Conservation (phyloP, 352 stramenopile species). For the Globisporangium alternatum region DNA sequence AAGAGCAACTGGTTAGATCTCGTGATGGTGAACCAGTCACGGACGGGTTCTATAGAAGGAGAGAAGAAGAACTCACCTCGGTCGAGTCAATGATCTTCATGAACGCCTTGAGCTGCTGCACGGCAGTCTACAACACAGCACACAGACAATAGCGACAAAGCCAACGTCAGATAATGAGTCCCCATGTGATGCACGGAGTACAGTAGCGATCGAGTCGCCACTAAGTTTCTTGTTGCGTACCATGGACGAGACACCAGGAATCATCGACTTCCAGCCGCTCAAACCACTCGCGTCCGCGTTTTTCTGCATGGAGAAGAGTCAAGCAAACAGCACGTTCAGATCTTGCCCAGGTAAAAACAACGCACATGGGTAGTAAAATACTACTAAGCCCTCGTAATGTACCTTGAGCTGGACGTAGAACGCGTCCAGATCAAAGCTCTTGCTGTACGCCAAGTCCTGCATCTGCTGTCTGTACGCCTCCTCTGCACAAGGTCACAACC, state of each 20-base stretch:
- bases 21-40: not conserved
- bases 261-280: constrained; percentile 78
- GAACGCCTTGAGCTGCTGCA: constrained; percentile 84
- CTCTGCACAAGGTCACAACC: constrained; percentile 22
- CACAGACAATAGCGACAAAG: not conserved
- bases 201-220: not conserved
- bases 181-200: not conserved
- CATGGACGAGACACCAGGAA: constrained; percentile 76
- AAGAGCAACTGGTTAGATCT: not conserved
- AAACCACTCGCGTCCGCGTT: constrained; percentile 66
- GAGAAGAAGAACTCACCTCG: constrained; percentile 34
- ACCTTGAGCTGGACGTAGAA: constrained; percentile 77
- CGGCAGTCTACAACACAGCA: constrained; percentile 46
- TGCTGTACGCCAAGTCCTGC: constrained; percentile 58
- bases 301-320: constrained; percentile 42
- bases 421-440: constrained; percentile 67
- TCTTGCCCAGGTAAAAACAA: not conserved
- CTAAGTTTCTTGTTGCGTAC: constrained; percentile 22
- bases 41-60: not conserved
- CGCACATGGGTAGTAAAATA: not conserved
- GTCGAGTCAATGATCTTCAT: constrained; percentile 77
- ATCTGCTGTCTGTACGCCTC: constrained; percentile 79
- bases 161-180: not conserved
- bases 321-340: not conserved
- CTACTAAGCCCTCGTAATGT: not conserved